Evolutionary conservation across 2,329 filamentous ascomycete genomes (phyloP), one percentile per base, ranked within the genome.

Genomic region (Claviceps cyperi): DNA sequence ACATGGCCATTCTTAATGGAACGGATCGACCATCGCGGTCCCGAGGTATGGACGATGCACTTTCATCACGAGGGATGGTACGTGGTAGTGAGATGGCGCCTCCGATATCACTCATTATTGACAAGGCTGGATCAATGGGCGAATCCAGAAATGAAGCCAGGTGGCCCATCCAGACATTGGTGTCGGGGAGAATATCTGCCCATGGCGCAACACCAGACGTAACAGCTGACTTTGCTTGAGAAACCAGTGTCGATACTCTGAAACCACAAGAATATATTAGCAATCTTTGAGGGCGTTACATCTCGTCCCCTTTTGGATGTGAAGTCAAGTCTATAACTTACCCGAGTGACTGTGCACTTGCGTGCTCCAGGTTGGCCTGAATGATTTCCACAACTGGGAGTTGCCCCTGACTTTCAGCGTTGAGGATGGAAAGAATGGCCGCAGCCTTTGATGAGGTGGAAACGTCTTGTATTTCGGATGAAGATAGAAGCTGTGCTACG

Each of bases 1-100:
- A 95, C 46, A 83, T 72, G 1, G 83, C 80, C 69, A 94, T 85
- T 50, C 91, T 76, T 14, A 86, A 77, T 1, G 87, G 80, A 49
- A 85, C 71, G 2, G 87, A 87, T 35, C 81, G 78, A 0, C 85
- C 85, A 55, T 78, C 76, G 4, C 75, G 69, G 60, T 95, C 89
- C 43, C 83, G 73, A 35, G 68, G 61, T 15, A 75, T 55, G 21
- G 19, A 47, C 15, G 17, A 7, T n/a, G 28, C 11, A 17, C 15
- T 11, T 15, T 19, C 17, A 9, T 39, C 9, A 19, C 28, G 24
- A 38, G 13, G 24, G n/a, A 5, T 21, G 32, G 36, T 17, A 7
- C 21, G 17, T 36, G 68, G 62, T 0, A 95, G 66, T 55, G 84
- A 81, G 5, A 85, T 76, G 1, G 79, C 78, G 3, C 87, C 87